phyloP scores from a whole-genome alignment of 169 alveolate species.

The Perkinsus marinus region DNA sequence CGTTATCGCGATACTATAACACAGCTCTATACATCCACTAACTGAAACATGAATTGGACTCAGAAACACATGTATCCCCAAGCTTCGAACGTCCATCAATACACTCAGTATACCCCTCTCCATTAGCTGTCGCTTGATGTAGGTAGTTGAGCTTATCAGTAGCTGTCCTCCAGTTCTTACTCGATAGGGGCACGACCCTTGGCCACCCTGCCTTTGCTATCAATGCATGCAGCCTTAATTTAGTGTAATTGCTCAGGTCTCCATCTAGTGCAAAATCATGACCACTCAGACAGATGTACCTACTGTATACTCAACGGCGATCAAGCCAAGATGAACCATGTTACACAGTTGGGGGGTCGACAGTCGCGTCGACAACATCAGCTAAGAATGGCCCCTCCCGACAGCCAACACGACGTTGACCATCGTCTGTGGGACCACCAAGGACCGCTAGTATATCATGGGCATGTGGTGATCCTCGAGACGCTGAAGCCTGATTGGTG shows the following conservation, averaged over 20 bases:
- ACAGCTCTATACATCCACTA: background rate
- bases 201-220: background rate
- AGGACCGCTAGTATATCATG: background rate
- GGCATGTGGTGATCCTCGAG: background rate
- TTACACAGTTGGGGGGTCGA: background rate
- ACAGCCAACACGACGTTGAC: background rate
- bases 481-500: background rate
- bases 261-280: background rate
- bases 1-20: background rate
- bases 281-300: background rate
- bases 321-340: background rate
- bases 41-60: background rate
- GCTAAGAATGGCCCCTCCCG: background rate
- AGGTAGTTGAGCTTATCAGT: background rate
- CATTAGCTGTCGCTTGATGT: background rate
- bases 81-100: background rate
- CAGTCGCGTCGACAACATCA: background rate
- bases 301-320: background rate
- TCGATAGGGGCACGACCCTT: background rate
- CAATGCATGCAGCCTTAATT: background rate
- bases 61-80: background rate
- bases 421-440: background rate
- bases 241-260: background rate
- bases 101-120: background rate
- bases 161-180: background rate